Evolutionary conservation across 2,329 filamentous ascomycete genomes (phyloP).

Genomic region (Trichoderma polysporum): DNA sequence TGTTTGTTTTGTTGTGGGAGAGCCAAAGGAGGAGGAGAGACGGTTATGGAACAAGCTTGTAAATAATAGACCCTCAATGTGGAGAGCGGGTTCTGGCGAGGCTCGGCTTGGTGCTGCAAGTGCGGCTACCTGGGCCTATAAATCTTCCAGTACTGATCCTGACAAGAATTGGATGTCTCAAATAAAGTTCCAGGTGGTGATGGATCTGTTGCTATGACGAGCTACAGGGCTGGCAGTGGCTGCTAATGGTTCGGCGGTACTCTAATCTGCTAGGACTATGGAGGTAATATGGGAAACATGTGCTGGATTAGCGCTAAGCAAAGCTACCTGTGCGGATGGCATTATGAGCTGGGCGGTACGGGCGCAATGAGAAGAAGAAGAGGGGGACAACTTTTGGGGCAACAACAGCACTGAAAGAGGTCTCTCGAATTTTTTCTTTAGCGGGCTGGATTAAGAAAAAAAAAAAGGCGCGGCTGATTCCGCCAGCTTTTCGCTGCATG

Average conservation of each 20-base stretch:
- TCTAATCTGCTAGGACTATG: too few relatives aligned
- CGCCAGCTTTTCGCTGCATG: neutral
- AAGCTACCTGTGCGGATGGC: too few relatives aligned
- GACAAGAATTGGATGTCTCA: neutral
- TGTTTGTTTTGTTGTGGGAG: too few relatives aligned
- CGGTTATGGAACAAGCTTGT: neutral
- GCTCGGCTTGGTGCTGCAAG: slow-evolving; percentile 5
- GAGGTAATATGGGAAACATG: too few relatives aligned
- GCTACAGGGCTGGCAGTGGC: too few relatives aligned
- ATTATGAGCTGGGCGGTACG: too few relatives aligned
- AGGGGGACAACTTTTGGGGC: neutral
- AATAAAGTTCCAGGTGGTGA: too few relatives aligned
- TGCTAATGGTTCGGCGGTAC: too few relatives aligned
- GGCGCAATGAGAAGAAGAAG: too few relatives aligned
- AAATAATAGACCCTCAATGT: neutral
- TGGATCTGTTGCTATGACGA: too few relatives aligned
- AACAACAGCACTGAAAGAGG: neutral
- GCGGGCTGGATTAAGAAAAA: neutral
- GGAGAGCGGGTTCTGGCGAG: neutral
- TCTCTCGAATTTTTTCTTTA: neutral
- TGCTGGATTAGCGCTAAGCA: too few relatives aligned
- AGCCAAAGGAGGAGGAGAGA: neutral
- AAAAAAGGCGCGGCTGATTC: neutral
- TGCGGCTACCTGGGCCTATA: neutral
- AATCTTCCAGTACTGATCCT: neutral